phyloP scores from a whole-genome alignment of 2,329 filamentous ascomycete species.

The Hymenoscyphus linearis region DNA sequence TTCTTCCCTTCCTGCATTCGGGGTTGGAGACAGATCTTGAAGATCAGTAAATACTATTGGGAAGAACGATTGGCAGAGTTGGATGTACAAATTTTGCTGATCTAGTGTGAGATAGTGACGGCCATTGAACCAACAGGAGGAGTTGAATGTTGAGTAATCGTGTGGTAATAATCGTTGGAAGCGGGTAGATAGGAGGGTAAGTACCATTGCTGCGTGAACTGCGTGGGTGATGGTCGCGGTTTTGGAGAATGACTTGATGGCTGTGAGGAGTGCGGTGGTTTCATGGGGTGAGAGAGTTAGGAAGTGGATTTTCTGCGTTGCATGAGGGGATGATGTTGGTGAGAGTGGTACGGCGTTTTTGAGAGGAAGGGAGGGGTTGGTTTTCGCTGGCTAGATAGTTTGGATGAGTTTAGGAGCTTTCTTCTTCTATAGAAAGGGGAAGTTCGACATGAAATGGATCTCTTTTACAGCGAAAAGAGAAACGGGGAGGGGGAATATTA shows the following conservation, averaged over 20 bases:
- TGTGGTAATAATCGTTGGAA: neutral
- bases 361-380: neutral
- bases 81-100: slow-evolving; percentile 11
- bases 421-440: neutral
- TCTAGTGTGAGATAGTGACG: slow-evolving; percentile 16
- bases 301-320: slow-evolving; percentile 16
- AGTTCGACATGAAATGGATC: neutral
- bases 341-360: neutral
- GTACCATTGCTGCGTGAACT: slow-evolving; percentile 14
- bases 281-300: slow-evolving; percentile 8
- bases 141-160: slow-evolving; percentile 8
- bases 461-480: neutral
- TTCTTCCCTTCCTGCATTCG: neutral
- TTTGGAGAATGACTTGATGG: slow-evolving; percentile 10
- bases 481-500: neutral
- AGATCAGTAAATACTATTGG: slow-evolving; percentile 18
- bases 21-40: neutral
- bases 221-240: slow-evolving; percentile 19
- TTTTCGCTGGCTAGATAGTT: slow-evolving; percentile 4
- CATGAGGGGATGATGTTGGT: slow-evolving; percentile 14
- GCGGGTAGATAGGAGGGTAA: slow-evolving; percentile 12
- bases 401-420: neutral
- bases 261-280: slow-evolving; percentile 9
- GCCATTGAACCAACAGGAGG: slow-evolving; percentile 24
- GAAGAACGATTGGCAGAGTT: slow-evolving; percentile 19